Conservation (phyloP, 805 yeast genomes). For the Saccharomycopsis schoenii region DNA sequence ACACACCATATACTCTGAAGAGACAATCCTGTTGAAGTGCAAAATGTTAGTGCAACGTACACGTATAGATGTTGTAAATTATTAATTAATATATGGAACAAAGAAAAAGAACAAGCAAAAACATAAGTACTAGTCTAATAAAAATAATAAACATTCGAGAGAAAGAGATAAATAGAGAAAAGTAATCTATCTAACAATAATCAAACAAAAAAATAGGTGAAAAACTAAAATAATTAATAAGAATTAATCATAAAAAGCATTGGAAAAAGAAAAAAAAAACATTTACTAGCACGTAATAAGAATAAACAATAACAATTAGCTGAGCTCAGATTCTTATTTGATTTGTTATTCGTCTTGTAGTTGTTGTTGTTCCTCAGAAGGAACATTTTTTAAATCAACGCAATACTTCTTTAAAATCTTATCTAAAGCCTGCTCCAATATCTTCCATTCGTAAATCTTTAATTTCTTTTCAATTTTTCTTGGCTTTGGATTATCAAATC, state of each 20-base stretch:
- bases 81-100: not conserved
- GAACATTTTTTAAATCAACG: slow-evolving; percentile 15
- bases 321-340: not conserved
- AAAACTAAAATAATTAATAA: not conserved
- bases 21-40: too few relatives aligned
- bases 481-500: slow-evolving; percentile 38
- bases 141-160: not conserved
- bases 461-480: slow-evolving; percentile 39
- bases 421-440: slow-evolving; percentile 29
- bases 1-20: too few relatives aligned
- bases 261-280: not conserved
- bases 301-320: not conserved
- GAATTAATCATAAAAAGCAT: too few relatives aligned
- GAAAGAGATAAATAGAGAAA: not conserved
- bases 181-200: not conserved
- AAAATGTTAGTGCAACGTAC: not conserved
- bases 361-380: not conserved
- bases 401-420: slow-evolving; percentile 37
- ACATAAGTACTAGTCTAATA: not conserved
- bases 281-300: not conserved
- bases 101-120: not conserved
- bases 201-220: not conserved
- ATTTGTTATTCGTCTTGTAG: not conserved
- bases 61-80: not conserved
- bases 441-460: slow-evolving; percentile 36